Percentiles rank a stretch among this genome's conserved stretches.
These are phyloP conservation scores for Cyanodermella asteris DNA, from an alignment of 2,329 filamentous ascomycete species.

Conservation along the genomic window DNA sequence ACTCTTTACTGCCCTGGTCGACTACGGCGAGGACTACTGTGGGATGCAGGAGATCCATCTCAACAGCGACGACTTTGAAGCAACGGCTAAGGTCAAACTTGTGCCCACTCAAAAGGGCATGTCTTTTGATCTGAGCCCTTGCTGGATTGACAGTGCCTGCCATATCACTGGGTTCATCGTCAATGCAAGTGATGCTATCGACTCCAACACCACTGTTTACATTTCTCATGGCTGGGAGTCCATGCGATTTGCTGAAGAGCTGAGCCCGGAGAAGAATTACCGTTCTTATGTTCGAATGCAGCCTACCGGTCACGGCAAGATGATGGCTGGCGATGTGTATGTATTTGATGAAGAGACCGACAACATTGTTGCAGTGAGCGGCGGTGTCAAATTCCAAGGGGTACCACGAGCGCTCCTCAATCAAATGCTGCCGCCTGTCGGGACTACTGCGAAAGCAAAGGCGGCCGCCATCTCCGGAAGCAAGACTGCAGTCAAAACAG, in stretches of 20 bases:
- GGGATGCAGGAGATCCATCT: constrained; percentile 37
- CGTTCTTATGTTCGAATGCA: constrained; percentile 42
- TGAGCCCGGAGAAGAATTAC: constrained; percentile 30
- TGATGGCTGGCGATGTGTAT: constrained; percentile 8
- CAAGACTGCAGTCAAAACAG: no score
- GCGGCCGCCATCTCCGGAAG: no score
- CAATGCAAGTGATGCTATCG: constrained; percentile 35
- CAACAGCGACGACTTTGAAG: constrained; percentile 32
- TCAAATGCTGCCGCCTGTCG: constrained; percentile 7
- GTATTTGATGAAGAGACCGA: constrained; percentile 8
- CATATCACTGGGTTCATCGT: constrained; percentile 39
- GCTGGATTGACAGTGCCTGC: constrained; percentile 36
- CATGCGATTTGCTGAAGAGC: constrained; percentile 32
- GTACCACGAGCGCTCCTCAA: constrained; percentile 7
- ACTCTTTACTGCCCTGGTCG: constrained; percentile 37
- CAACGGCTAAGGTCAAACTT: constrained; percentile 31
- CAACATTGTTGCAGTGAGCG: constrained; percentile 8
- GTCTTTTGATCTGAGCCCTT: constrained; percentile 35
- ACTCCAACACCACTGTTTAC: constrained; percentile 37
- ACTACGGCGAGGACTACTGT: constrained; percentile 33
- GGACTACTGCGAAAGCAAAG: no score
- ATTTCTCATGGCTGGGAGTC: constrained; percentile 40
- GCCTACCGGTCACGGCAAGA: constrained; percentile 17
- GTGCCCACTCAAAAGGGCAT: constrained; percentile 30
- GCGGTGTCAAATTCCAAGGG: constrained; percentile 8